Percentiles rank a stretch among this genome's conserved stretches.
Conservation (phyloP, 306 rosid genomes). For the Spatholobus suberectus region DNA sequence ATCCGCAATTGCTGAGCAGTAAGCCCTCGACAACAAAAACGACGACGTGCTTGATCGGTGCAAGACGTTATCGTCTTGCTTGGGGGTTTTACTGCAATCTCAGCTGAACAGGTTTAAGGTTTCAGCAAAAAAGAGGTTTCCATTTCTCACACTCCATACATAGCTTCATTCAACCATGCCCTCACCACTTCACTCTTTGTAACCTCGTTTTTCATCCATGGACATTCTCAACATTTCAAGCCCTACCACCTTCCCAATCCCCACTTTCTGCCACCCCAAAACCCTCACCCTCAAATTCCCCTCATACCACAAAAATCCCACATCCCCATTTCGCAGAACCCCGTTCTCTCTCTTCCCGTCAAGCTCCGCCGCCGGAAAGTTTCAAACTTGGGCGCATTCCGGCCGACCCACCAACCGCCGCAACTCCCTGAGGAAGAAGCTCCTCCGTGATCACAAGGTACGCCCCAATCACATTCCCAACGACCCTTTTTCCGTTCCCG, state of each 20-base stretch:
- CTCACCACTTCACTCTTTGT: neutral
- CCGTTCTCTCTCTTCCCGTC: slow-evolving; percentile 35
- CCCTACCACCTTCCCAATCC: slow-evolving; percentile 30
- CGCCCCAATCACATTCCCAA: slow-evolving; percentile 46
- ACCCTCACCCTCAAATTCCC: slow-evolving; percentile 32
- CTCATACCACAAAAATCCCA: slow-evolving; percentile 23
- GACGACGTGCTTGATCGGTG: slow-evolving; percentile 23
- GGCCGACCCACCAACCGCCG: slow-evolving; percentile 71
- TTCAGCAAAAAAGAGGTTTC: neutral
- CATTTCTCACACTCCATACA: neutral
- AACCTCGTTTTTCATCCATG: slow-evolving; percentile 54
- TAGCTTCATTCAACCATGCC: slow-evolving; percentile 28
- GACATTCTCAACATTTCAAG: slow-evolving; percentile 54
- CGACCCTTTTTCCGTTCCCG: slow-evolving; percentile 46
- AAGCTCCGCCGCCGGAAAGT: slow-evolving; percentile 44
- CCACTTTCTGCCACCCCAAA: slow-evolving; percentile 49
- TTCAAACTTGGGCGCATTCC: slow-evolving; percentile 60
- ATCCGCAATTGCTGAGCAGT: too few species aligned
- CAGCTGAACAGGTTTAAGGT: neutral
- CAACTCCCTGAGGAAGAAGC: slow-evolving; percentile 87
- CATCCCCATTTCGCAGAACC: slow-evolving; percentile 44
- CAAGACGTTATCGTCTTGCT: neutral
- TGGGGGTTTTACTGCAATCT: slow-evolving; percentile 15
- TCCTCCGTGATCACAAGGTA: slow-evolving; percentile 67
- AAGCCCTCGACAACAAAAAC: neutral